A percentile compares a stretch with the other conserved stretches of the same genome.
phyloP scores from a whole-genome alignment of 2,329 filamentous ascomycete species.

The Exophiala sideris region DNA sequence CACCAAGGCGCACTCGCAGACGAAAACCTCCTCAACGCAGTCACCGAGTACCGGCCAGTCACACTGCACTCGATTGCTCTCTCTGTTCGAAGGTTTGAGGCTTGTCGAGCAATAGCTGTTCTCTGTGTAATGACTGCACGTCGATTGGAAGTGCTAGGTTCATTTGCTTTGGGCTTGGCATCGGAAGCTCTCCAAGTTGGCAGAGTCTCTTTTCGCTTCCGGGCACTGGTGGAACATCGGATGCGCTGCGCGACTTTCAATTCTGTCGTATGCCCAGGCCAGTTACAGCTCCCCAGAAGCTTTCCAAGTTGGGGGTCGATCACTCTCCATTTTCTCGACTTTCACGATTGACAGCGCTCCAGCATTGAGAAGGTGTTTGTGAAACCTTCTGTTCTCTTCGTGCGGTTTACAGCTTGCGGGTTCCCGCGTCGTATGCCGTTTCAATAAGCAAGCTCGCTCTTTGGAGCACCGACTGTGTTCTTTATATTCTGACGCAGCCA shows the following conservation, averaged over 20 bases:
- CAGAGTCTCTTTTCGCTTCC: background rate
- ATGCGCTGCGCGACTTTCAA: conserved; percentile 7
- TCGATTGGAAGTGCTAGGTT: conserved; percentile 25
- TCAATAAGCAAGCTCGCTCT: conserved; percentile 18
- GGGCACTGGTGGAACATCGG: background rate
- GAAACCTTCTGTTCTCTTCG: conserved; percentile 1
- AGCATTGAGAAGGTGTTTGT: conserved; percentile 1
- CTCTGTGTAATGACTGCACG: conserved; percentile 21
- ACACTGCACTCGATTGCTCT: background rate
- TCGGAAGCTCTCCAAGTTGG: background rate
- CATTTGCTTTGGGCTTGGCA: conserved; percentile 6
- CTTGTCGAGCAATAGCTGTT: background rate
- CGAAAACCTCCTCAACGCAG: conserved; percentile 3
- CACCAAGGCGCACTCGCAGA: conserved; percentile 4
- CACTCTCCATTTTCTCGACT: conserved; percentile 1
- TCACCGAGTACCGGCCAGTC: background rate
- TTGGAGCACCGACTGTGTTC: conserved; percentile 18
- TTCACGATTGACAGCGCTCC: background rate
- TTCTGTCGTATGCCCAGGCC: conserved; percentile 14
- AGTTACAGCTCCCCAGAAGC: conserved; percentile 12
- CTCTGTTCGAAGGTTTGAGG: background rate
- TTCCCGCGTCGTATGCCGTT: conserved; percentile 19
- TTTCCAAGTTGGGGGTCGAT: conserved; percentile 10
- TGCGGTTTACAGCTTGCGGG: conserved; percentile 12
- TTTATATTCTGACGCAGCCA: conserved; percentile 8